These are phyloP conservation scores for Cladosporium sp. DNA, from an alignment of 2,329 filamentous ascomycete genomes.

Conservation along the genomic window DNA sequence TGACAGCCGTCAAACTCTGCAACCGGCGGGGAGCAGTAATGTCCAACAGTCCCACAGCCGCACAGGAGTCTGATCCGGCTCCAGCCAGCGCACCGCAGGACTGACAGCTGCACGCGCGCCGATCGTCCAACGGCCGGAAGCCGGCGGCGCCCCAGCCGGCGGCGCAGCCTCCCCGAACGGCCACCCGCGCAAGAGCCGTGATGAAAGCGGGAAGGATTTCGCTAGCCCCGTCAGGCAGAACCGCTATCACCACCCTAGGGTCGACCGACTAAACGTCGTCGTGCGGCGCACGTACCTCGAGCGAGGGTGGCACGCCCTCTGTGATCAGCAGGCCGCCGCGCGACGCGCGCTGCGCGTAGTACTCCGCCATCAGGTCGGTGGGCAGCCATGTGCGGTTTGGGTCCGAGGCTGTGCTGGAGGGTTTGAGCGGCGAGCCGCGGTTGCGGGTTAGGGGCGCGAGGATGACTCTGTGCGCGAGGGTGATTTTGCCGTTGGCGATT, in stretches of 20 bases:
- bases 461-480: slow-evolving; percentile 47
- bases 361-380: slow-evolving; percentile 33
- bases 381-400: slow-evolving; percentile 32
- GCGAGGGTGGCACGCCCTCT: slow-evolving; percentile 29
- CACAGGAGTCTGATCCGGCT: too few relatives aligned
- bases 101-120: too few relatives aligned
- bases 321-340: slow-evolving; percentile 30
- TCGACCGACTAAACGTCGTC: too few relatives aligned
- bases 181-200: neutral
- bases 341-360: slow-evolving; percentile 29
- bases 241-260: too few relatives aligned
- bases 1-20: too few relatives aligned
- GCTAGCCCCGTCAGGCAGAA: neutral
- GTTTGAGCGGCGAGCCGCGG: slow-evolving; percentile 38
- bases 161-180: too few relatives aligned
- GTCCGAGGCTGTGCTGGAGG: slow-evolving; percentile 38
- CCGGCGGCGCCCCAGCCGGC: too few relatives aligned
- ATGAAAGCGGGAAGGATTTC: neutral
- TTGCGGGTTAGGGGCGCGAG: slow-evolving; percentile 54
- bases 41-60: too few relatives aligned
- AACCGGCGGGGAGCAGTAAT: too few relatives aligned
- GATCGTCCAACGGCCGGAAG: too few relatives aligned
- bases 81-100: too few relatives aligned
- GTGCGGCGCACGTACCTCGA: slow-evolving; percentile 1
- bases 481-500: slow-evolving; percentile 37